Base-by-base conservation (phyloP, 176 grass and related monocot genomes). In the Dactylis glomerata region DNA sequence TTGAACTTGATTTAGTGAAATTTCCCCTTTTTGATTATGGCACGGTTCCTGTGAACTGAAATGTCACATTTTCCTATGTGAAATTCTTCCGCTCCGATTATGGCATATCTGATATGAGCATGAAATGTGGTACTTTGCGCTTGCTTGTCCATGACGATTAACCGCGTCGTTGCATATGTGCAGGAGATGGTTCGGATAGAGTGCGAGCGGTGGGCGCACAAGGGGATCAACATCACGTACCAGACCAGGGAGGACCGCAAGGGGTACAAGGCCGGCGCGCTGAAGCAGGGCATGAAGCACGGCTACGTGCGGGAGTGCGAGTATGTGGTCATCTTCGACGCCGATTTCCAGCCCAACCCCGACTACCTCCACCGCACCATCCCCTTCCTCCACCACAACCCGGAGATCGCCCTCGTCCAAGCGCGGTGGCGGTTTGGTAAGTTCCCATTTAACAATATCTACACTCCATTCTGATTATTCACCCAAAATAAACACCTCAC, bases 221-320 rank as follows among this genome's bases (percentile, higher is more conserved):
- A 96, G 75, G 96, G 96, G 38, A 82, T 96, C 31, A 91, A 94
- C 86, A 93, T 99, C 26, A 96, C 94, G 85, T 99, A 99, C 86
- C 93, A 99, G 88, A 91, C 94, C 79, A 80, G 96, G 5, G 93
- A 99, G 30, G 90, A 96, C 84, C 87, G 96, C 0, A 89, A 64
- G 40, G 93, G 93, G 1, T 96, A 95, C 91, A 98, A 98, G 85
- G 96, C 96, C 8, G 96, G 93, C 1, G 96, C 96, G 42, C 93
- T 98, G 4, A 85, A 81, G 56, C 89, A 88, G 13, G 96, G 96
- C 8, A 98, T 98, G 96, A 89, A 81, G 82, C 91, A 95, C 83
- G 82, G 86, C 12, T 98, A 98, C 84, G 96, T 98, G 15, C 73
- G 90, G 8, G 74, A 78, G 1, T 98, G 96, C 88, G 96, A 98